Evolutionary conservation across 202 grass and related monocot genomes (phyloP), one percentile per base, ranked within the genome.

Genomic region (Carex sylvatica): DNA sequence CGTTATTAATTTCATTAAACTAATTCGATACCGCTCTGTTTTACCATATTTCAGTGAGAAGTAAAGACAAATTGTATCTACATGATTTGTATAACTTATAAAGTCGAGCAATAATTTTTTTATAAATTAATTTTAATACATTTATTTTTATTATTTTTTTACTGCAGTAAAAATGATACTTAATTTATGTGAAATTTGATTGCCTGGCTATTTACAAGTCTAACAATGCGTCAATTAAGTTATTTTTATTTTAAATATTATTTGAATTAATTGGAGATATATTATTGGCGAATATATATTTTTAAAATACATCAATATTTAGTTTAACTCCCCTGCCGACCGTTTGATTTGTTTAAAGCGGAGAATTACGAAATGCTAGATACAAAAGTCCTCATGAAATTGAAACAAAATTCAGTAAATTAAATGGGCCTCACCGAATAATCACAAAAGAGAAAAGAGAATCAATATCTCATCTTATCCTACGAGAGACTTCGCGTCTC

Each of bases 401-500:
- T 23, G 1, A 15, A 51, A 23, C 14, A 2, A 53, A 74, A 46
- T 46, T 49, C 2, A 51, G 70, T 30, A 52, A 28, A 70, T 20
- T 70, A 10, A 8, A 52, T 4, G 70, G 70, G 46, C 44, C 12
- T 15, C 15, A 5, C 5, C 14, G 44, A 51, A 53, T 74, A 53
- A 74, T 10, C 22, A 6, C 42, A 40, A 52, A 51, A 52, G 22
- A 52, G 5, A 28, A 52, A 24, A 13, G 26, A 65, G 20, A 26
- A 51, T 73, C 4, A 13, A 52, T 52, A 73, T 58, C 15, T 7
- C 52, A 77, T 77, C 74, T 59, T 77, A 58, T 77, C 53, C 53
- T 59, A 31, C 1, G 13, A 55, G 2, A 62, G 6, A n/a, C 20
- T 6, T 53, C 15, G 8, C 0, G 19, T 46, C 42, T 46, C 38